Conservation (phyloP, 345 rosid species). For the Lumnitzera littorea region DNA sequence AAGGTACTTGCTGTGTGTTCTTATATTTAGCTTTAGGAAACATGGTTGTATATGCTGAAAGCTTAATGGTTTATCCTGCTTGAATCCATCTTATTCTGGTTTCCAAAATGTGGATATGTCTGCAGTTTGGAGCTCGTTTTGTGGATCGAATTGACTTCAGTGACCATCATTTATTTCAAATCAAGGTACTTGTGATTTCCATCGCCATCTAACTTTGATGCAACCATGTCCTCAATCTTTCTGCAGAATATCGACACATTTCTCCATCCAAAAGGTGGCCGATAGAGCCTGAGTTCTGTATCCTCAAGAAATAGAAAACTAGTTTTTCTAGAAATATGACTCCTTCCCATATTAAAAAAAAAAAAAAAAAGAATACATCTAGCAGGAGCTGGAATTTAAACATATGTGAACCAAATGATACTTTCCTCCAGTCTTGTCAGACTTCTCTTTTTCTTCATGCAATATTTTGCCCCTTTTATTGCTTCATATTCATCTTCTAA, state of each 20-base stretch:
- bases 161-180: slow-evolving; percentile 57
- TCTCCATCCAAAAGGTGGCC: too few species aligned
- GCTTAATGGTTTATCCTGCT: too few species aligned
- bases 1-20: slow-evolving; percentile 24
- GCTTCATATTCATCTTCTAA: background rate
- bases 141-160: slow-evolving; percentile 63
- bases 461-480: background rate
- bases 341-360: too few species aligned
- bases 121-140: slow-evolving; percentile 58
- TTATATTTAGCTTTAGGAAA: background rate
- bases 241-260: too few species aligned
- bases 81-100: background rate
- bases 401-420: too few species aligned
- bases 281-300: too few species aligned
- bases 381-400: too few species aligned
- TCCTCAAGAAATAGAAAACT: too few species aligned
- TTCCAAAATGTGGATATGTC: background rate
- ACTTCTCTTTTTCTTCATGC: background rate
- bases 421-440: background rate
- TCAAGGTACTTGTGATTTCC: slow-evolving; percentile 25
- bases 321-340: too few species aligned
- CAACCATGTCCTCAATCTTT: too few species aligned
- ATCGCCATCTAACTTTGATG: background rate
- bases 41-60: background rate
- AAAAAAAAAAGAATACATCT: too few species aligned